These are phyloP conservation scores for Eremothecium coryli DNA, from an alignment of 1,139 yeast genomes.

Conservation along the genomic window DNA sequence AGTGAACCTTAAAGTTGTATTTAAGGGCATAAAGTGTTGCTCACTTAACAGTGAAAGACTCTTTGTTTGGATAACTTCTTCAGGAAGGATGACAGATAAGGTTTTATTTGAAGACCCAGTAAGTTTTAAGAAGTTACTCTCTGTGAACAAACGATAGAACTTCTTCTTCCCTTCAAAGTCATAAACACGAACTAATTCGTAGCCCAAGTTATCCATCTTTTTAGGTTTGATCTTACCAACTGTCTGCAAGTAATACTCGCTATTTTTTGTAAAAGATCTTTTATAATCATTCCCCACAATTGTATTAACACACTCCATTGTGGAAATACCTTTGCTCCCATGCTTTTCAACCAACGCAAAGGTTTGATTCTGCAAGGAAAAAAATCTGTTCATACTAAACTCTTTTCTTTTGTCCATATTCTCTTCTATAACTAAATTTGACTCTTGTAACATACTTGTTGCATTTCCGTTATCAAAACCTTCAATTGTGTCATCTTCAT, in stretches of 20 bases:
- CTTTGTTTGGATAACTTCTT: conserved; percentile 9
- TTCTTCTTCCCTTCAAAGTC: conserved; percentile 69
- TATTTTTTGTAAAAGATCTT: conserved; percentile 41
- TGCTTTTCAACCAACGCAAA: conserved; percentile 38
- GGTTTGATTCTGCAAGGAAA: conserved; percentile 57
- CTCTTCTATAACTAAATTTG: conserved; percentile 27
- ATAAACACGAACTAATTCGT: conserved; percentile 49
- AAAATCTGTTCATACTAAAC: conserved; percentile 40
- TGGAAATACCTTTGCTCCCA: conserved; percentile 44
- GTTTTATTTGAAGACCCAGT: conserved; percentile 11
- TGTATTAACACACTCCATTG: conserved; percentile 41
- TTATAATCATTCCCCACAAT: conserved; percentile 48
- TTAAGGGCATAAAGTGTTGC: conserved; percentile 19
- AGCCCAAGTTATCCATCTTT: conserved; percentile 22
- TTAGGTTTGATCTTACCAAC: conserved; percentile 31
- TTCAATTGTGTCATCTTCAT: conserved; percentile 26
- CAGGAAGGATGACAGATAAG: conserved; percentile 1
- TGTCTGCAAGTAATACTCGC: conserved; percentile 39
- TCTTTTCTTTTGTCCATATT: conserved; percentile 15
- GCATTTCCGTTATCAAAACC: conserved; percentile 30
- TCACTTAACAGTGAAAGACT: conserved; percentile 15
- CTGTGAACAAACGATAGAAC: conserved; percentile 59
- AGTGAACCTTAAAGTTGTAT: conserved; percentile 25
- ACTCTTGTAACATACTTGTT: conserved; percentile 26
- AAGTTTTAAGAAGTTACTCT: conserved; percentile 33